These are phyloP conservation scores for Hyphopichia fennica DNA, from an alignment of 1,139 yeast genomes.

Conservation along the genomic window DNA sequence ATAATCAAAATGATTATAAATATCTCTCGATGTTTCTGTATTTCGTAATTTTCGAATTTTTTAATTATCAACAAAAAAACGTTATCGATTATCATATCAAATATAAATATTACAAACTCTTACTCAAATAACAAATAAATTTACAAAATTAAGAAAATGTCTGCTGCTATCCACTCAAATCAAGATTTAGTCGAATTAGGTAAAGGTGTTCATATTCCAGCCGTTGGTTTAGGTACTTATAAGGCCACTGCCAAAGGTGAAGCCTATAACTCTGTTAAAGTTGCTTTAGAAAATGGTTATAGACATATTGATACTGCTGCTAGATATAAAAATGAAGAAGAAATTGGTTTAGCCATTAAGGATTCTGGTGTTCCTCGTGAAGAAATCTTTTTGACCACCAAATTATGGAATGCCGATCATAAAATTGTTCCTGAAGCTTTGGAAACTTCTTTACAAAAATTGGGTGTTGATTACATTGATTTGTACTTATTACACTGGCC, in stretches of 20 bases:
- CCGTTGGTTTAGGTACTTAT: conserved; percentile 82
- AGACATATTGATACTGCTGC: conserved; percentile 81
- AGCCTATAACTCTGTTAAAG: conserved; percentile 58
- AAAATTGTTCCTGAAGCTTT: conserved; percentile 59
- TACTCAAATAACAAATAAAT: background rate
- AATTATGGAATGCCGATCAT: conserved; percentile 72
- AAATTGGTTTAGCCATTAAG: conserved; percentile 64
- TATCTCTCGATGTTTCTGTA: too few relatives aligned
- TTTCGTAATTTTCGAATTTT: too few relatives aligned
- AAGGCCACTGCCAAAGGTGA: conserved; percentile 58
- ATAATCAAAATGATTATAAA: too few relatives aligned
- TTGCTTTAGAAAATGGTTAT: conserved; percentile 70
- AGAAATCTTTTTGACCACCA: conserved; percentile 76
- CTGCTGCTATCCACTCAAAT: conserved; percentile 11
- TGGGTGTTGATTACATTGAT: conserved; percentile 81
- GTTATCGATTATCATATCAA: too few relatives aligned
- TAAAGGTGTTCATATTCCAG: conserved; percentile 67
- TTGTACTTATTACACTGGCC: conserved; percentile 91
- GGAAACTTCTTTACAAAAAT: conserved; percentile 59
- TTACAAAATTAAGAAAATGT: background rate
- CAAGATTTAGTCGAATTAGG: conserved; percentile 45
- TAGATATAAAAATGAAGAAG: conserved; percentile 63
- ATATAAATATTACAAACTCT: too few relatives aligned
- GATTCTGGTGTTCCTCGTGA: conserved; percentile 70
- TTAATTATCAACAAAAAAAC: too few relatives aligned